Conservation (phyloP, 495 filamentous ascomycete genomes). For the Aspergillus taichungensis region DNA sequence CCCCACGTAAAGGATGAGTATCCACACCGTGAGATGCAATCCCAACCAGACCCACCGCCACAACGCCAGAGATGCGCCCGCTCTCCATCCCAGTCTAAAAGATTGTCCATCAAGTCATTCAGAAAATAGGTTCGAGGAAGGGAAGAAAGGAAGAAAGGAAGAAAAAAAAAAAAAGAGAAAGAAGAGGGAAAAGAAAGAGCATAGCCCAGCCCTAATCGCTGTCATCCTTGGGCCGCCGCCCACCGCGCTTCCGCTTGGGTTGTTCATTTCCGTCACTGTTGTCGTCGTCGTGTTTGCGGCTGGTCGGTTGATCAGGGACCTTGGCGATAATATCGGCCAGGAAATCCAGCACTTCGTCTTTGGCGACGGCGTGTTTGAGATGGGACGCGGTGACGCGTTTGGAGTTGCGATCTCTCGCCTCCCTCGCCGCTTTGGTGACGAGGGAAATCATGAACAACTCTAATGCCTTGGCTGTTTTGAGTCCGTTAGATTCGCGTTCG, state of each 20-base stretch:
- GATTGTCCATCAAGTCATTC: constrained; percentile 21
- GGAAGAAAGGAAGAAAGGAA: background rate
- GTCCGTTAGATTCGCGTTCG: constrained; percentile 10
- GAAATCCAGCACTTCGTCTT: constrained; percentile 88
- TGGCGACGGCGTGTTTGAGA: constrained; percentile 78
- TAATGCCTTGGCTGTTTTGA: constrained; percentile 62
- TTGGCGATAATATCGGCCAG: constrained; percentile 82
- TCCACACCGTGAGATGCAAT: constrained; percentile 24
- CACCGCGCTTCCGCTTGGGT: constrained; percentile 38
- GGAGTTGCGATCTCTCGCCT: constrained; percentile 70
- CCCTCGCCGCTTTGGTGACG: constrained; percentile 74
- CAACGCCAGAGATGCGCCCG: constrained; percentile 27
- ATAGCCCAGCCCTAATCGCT: constrained; percentile 21
- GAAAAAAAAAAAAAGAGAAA: background rate
- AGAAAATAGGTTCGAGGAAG: constrained; percentile 2
- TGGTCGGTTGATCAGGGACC: constrained; percentile 61
- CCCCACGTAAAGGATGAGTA: constrained; percentile 1
- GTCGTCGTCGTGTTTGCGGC: constrained; percentile 46
- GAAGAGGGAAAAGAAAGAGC: background rate
- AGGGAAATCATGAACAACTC: constrained; percentile 96
- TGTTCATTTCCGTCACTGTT: constrained; percentile 44
- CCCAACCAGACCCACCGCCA: constrained; percentile 14
- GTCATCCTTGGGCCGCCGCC: constrained; percentile 41
- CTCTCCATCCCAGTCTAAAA: constrained; percentile 22
- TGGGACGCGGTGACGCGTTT: constrained; percentile 87